These are phyloP conservation scores for Diophrys sp. DNA, from an alignment of 73 alveolate genomes.

Conservation along the genomic window DNA sequence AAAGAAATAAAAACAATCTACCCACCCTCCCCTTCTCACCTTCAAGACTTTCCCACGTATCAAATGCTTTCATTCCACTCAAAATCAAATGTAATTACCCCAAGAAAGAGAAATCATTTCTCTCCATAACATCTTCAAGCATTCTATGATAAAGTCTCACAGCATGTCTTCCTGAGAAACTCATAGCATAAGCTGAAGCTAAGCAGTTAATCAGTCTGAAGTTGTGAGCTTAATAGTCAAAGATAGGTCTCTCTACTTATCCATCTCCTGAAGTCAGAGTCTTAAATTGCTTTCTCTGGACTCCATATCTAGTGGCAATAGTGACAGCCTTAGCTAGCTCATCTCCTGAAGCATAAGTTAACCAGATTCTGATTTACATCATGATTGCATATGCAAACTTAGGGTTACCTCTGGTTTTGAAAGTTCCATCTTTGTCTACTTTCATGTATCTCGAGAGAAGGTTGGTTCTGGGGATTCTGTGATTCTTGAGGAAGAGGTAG, in stretches of 20 bases:
- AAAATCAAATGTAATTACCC: constrained; percentile 50
- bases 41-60: constrained; percentile 19
- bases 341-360: not conserved
- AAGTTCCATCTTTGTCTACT: constrained; percentile 64
- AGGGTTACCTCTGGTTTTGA: constrained; percentile 49
- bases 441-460: constrained; percentile 71
- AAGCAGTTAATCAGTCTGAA: constrained; percentile 14
- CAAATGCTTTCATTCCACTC: constrained; percentile 37
- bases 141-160: constrained; percentile 14
- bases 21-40: too few species aligned
- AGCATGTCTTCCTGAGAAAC: not conserved
- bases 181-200: not conserved
- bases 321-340: constrained; percentile 20
- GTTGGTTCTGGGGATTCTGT: constrained; percentile 73
- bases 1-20: too few species aligned
- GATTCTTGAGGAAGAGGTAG: constrained; percentile 57
- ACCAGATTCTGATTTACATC: constrained; percentile 55
- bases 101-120: constrained; percentile 46
- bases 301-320: constrained; percentile 69
- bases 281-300: constrained; percentile 66
- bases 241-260: constrained; percentile 39
- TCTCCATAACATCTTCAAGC: constrained; percentile 41
- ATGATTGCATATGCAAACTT: constrained; percentile 68
- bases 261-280: constrained; percentile 48
- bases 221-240: constrained; percentile 70